Percentiles rank a stretch among this genome's conserved stretches.
These are phyloP conservation scores for Blepharisma japonicum DNA, from an alignment of 73 alveolate species.

Conservation along the genomic window DNA sequence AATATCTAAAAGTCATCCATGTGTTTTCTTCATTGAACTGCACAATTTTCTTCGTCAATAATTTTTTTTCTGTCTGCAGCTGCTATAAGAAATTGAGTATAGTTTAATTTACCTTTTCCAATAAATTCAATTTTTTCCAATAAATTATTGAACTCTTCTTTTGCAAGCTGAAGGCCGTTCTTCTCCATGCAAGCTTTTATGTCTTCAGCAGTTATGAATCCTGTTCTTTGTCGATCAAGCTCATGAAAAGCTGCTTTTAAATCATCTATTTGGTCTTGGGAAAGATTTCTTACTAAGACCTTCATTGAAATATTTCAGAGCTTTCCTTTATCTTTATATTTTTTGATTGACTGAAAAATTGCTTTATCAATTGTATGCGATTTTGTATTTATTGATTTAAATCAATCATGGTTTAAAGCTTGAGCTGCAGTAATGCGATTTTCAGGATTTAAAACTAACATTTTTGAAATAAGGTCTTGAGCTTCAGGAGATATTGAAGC, in stretches of 20 bases:
- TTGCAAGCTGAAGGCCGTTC: neutral
- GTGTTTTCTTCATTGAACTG: conserved; percentile 41
- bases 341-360: neutral
- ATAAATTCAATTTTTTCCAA: neutral
- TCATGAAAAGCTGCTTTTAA: conserved; percentile 4
- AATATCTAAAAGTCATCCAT: conserved; percentile 28
- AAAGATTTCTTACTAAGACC: conserved; percentile 13
- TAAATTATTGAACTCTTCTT: conserved; percentile 22
- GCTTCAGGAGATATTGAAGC: conserved; percentile 37
- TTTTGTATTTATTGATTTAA: conserved; percentile 2
- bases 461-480: conserved; percentile 61
- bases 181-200: neutral
- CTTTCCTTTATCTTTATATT: conserved; percentile 3
- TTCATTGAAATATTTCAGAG: conserved; percentile 32
- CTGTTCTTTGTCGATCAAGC: conserved; percentile 16
- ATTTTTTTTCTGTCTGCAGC: conserved; percentile 26
- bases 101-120: conserved; percentile 43
- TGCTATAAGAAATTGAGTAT: conserved; percentile 46
- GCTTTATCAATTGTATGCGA: neutral
- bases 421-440: conserved; percentile 62
- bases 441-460: conserved; percentile 62
- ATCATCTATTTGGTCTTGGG: conserved; percentile 4
- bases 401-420: conserved; percentile 68
- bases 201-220: conserved; percentile 15
- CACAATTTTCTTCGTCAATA: conserved; percentile 34